A percentile compares a stretch with the other conserved stretches of the same genome.
These are phyloP conservation scores for Cladosporium colombiae DNA, from an alignment of 2,329 filamentous ascomycete genomes.

Conservation along the genomic window DNA sequence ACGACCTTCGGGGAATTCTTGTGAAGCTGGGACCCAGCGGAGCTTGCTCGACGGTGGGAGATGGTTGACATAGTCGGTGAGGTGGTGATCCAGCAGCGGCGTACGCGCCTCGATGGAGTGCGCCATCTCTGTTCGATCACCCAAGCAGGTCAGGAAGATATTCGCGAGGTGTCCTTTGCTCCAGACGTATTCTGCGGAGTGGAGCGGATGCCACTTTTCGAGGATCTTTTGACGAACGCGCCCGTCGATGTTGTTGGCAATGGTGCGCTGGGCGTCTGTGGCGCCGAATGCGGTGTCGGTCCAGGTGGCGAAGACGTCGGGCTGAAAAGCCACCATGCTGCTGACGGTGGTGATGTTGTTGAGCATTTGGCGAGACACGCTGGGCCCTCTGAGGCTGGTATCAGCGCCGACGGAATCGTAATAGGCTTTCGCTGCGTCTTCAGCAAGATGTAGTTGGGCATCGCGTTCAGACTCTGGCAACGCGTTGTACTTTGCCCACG, in stretches of 20 bases:
- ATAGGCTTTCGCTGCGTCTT: constrained; percentile 30
- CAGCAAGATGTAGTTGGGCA: constrained; percentile 27
- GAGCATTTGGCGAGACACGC: constrained; percentile 39
- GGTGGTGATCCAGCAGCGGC: constrained; percentile 44
- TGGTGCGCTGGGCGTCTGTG: constrained; percentile 37
- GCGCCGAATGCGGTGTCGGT: constrained; percentile 32
- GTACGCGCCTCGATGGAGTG: constrained; percentile 44
- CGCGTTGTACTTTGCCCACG: constrained; percentile 27
- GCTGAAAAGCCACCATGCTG: constrained; percentile 40
- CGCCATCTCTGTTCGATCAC: constrained; percentile 50
- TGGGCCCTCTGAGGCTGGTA: constrained; percentile 26
- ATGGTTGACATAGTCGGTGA: constrained; percentile 43
- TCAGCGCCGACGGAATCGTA: constrained; percentile 35
- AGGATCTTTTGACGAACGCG: constrained; percentile 34
- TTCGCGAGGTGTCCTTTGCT: constrained; percentile 41
- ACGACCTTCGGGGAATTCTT: constrained; percentile 18
- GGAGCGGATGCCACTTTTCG: constrained; percentile 45
- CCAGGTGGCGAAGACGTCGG: constrained; percentile 41
- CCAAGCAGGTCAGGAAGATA: constrained; percentile 45
- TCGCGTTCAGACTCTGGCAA: constrained; percentile 30
- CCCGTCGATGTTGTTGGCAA: constrained; percentile 38
- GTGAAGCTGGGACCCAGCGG: constrained; percentile 28
- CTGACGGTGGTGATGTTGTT: constrained; percentile 43
- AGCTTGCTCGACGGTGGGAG: constrained; percentile 43
- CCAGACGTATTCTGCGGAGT: constrained; percentile 43